These are phyloP conservation scores for bread wheat (Triticum aestivum) DNA, from an alignment of 176 grass and related monocot genomes.

Conservation along the genomic window IWGSC_CS_RefSeq_v2.1 NC_057811.1:17298651-17299150, in stretches of 20 bases:
- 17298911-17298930: slow-evolving; percentile 11
- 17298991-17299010: slow-evolving; percentile 54
- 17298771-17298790: background rate
- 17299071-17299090: slow-evolving; percentile 70
- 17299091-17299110: slow-evolving; percentile 89
- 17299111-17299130: slow-evolving; percentile 51
- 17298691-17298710: background rate
- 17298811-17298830: background rate
- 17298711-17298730: background rate
- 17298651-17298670: background rate
- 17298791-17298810: slow-evolving; percentile 6
- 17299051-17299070: slow-evolving; percentile 65
- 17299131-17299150: slow-evolving; percentile 46
- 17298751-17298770: background rate
- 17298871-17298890: background rate
- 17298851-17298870: background rate
- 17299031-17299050: slow-evolving; percentile 60
- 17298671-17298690: background rate
- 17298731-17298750: background rate
- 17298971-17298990: slow-evolving; percentile 36
- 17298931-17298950: slow-evolving; percentile 12
- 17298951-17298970: slow-evolving; percentile 17
- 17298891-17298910: background rate
- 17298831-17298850: background rate
- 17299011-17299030: slow-evolving; percentile 77